Percentiles rank a stretch among this genome's conserved stretches.
phyloP scores from a whole-genome alignment of 345 rosid genomes.

The Pugionium cornutum region DNA sequence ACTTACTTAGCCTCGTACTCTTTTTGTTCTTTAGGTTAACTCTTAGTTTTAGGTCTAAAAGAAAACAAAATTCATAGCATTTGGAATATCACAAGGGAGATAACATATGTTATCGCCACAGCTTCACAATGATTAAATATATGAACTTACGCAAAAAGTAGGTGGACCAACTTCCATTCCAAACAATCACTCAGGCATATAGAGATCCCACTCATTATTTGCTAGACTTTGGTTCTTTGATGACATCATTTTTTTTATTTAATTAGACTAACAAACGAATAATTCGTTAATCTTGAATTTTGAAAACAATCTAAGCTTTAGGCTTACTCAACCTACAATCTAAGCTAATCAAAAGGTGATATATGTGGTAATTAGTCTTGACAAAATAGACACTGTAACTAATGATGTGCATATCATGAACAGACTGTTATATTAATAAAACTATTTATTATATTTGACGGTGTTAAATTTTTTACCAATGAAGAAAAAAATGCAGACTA shows the following conservation, averaged over 20 bases:
- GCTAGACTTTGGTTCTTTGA: conserved; percentile 10
- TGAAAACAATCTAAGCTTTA: conserved; percentile 5
- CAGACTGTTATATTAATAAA: background rate
- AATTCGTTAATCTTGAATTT: background rate
- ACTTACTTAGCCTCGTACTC: too few species aligned
- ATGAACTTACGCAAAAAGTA: conserved; percentile 8
- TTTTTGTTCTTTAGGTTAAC: too few species aligned
- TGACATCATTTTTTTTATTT: background rate
- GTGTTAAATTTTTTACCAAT: background rate
- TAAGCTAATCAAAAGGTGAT: conserved; percentile 30
- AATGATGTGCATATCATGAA: conserved; percentile 23
- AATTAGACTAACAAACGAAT: conserved; percentile 5
- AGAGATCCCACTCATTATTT: conserved; percentile 19
- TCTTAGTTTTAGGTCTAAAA: too few species aligned
- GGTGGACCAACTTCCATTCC: background rate
- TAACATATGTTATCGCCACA: background rate
- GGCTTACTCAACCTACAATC: conserved; percentile 31
- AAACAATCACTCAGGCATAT: background rate
- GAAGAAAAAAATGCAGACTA: background rate
- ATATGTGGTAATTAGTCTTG: conserved; percentile 12
- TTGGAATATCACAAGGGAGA: conserved; percentile 5
- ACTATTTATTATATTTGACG: background rate
- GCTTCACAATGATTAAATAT: conserved; percentile 20
- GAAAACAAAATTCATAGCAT: background rate
- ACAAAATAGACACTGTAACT: conserved; percentile 23